A percentile compares a stretch with the other conserved stretches of the same genome.
These are phyloP conservation scores for Paramyrothecium roridum DNA, from an alignment of 2,329 filamentous ascomycete genomes.

Conservation along the genomic window DNA sequence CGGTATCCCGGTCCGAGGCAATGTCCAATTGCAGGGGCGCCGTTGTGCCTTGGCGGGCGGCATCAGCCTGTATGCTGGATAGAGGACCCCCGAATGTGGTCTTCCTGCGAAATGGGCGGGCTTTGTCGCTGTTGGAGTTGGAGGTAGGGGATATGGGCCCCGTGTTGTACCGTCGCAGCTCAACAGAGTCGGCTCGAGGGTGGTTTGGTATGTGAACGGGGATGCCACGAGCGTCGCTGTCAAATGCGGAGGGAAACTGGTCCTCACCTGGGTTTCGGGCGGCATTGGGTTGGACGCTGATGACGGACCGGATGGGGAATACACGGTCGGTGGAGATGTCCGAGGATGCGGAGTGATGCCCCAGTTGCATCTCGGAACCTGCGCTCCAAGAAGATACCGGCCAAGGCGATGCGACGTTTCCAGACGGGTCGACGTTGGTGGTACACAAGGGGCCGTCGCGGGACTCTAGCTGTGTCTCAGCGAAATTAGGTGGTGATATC, in stretches of 20 bases:
- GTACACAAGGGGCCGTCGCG: not conserved
- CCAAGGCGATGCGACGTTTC: constrained; percentile 12
- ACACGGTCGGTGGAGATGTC: constrained; percentile 56
- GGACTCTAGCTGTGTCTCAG: not conserved
- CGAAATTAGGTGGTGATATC: not conserved
- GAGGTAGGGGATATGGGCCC: constrained; percentile 16
- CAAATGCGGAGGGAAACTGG: constrained; percentile 30
- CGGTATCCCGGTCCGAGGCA: constrained; percentile 25
- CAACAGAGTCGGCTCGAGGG: constrained; percentile 23
- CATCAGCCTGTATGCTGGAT: constrained; percentile 43
- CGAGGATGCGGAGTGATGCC: constrained; percentile 26
- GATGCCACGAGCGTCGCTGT: constrained; percentile 26
- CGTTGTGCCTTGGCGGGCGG: constrained; percentile 32
- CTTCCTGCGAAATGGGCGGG: constrained; percentile 22
- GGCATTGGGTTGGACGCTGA: constrained; percentile 62
- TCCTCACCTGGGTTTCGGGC: constrained; percentile 36
- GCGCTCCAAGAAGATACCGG: constrained; percentile 38
- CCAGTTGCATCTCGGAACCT: constrained; percentile 36
- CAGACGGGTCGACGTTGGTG: constrained; percentile 14
- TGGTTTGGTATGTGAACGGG: constrained; percentile 23
- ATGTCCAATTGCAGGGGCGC: constrained; percentile 30
- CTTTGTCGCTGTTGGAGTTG: constrained; percentile 13
- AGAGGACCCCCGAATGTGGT: constrained; percentile 34
- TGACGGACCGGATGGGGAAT: constrained; percentile 77
- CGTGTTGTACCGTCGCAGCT: constrained; percentile 21